Evolutionary conservation across 345 rosid species (phyloP).

Genomic region (Salix suchowensis): DNA sequence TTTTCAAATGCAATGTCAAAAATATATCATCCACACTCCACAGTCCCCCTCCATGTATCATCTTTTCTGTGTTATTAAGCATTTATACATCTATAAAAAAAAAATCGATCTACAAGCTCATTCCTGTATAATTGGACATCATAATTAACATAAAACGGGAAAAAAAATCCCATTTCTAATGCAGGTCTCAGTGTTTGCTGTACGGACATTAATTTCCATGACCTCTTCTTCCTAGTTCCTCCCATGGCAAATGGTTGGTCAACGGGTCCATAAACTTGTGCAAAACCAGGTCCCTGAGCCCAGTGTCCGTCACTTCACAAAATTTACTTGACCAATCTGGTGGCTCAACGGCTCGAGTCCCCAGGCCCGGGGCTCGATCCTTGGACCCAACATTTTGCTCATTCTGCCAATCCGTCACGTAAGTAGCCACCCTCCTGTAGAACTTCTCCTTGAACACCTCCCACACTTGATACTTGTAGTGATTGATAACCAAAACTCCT

Average conservation of each 20-base stretch:
- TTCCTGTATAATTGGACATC: neutral
- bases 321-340: constrained; percentile 66
- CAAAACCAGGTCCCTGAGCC: constrained; percentile 57
- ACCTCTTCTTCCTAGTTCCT: constrained; percentile 3
- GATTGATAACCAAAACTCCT: constrained; percentile 57
- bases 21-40: too few species aligned
- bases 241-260: constrained; percentile 55
- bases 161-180: too few species aligned
- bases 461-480: constrained; percentile 89
- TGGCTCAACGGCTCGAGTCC: constrained; percentile 72
- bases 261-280: constrained; percentile 26
- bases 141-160: neutral
- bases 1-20: too few species aligned
- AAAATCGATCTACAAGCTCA: neutral
- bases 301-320: constrained; percentile 69
- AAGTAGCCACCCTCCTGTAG: constrained; percentile 77
- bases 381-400: constrained; percentile 66
- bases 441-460: constrained; percentile 89
- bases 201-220: neutral
- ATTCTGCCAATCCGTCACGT: constrained; percentile 85
- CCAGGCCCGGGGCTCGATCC: constrained; percentile 87
- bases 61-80: neutral
- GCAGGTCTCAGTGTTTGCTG: neutral
- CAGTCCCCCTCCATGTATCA: too few species aligned
- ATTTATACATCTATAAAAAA: neutral